A percentile compares a stretch with the other conserved stretches of the same genome.
Evolutionary conservation across 371 early-diverging fungal species (phyloP).

Genomic region (Batrachochytrium dendrobatidis): DNA sequence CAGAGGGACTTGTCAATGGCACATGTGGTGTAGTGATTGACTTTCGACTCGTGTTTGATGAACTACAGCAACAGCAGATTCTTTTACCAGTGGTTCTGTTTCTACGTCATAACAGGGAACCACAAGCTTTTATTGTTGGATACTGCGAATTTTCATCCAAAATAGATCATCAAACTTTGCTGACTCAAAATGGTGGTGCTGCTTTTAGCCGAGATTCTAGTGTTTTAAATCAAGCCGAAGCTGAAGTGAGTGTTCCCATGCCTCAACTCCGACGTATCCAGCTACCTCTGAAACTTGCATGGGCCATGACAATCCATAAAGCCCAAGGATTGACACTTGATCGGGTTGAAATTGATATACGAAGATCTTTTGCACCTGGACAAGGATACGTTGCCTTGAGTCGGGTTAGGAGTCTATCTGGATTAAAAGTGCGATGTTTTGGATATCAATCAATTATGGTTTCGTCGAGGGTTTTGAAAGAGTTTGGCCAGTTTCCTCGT

Average conservation of each 20-base stretch:
- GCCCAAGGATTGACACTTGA: conserved; percentile 89
- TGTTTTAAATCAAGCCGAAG: neutral
- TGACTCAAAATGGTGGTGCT: conserved; percentile 8
- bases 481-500: too few relatives aligned
- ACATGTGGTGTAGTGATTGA: conserved; percentile 64
- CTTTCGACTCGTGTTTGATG: conserved; percentile 19
- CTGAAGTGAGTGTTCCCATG: conserved; percentile 8
- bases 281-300: conserved; percentile 61
- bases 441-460: neutral
- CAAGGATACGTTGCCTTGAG: conserved; percentile 89
- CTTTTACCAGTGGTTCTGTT: conserved; percentile 33
- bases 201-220: neutral
- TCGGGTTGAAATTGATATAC: conserved; percentile 67
- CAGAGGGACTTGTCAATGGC: conserved; percentile 71
- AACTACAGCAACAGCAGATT: neutral
- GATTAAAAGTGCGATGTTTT: conserved; percentile 14
- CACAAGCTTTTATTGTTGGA: conserved; percentile 13
- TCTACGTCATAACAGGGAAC: conserved; percentile 3
- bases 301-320: conserved; percentile 77
- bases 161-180: neutral
- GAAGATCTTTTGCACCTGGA: conserved; percentile 67
- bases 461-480: neutral
- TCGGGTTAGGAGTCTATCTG: conserved; percentile 51
- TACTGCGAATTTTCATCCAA: conserved; percentile 17
- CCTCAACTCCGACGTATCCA: conserved; percentile 29